Evolutionary conservation across 1,139 yeast species (phyloP).

Genomic region (Geotrichum histeridarum): DNA sequence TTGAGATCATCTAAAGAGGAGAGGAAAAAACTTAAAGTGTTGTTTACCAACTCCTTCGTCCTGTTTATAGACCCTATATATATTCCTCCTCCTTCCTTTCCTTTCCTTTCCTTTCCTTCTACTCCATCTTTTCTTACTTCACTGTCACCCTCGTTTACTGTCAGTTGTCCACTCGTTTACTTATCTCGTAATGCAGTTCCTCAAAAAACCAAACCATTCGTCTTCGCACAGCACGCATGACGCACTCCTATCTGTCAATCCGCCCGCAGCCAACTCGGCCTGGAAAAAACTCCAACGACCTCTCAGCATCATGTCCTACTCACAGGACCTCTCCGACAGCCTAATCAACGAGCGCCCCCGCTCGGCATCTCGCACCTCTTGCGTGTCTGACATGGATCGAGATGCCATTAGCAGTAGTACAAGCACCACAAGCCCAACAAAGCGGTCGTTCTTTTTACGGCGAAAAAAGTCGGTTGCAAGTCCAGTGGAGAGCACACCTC

Average conservation of each 20-base stretch:
- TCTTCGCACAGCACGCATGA: neutral
- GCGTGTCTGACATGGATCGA: too few relatives aligned
- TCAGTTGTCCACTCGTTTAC: too few relatives aligned
- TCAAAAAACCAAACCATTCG: neutral
- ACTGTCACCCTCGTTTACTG: neutral
- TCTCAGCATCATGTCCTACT: constrained; percentile 10
- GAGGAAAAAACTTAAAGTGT: too few relatives aligned
- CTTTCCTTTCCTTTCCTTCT: neutral
- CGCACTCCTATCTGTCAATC: neutral
- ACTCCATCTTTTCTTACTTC: neutral
- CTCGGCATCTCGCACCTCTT: neutral
- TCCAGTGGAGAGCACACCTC: too few relatives aligned
- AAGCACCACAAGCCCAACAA: neutral
- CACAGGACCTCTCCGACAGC: constrained; percentile 6
- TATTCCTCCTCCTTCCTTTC: neutral
- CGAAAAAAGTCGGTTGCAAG: constrained; percentile 1
- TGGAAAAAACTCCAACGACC: constrained; percentile 13
- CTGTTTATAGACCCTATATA: too few relatives aligned
- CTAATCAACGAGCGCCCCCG: neutral
- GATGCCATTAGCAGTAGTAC: too few relatives aligned
- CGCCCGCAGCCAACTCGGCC: constrained; percentile 8
- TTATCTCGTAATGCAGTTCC: neutral
- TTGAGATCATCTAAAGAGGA: too few relatives aligned
- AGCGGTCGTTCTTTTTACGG: neutral
- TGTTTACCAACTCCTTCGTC: too few relatives aligned